Percentiles rank a stretch among this genome's conserved stretches.
These are phyloP conservation scores for Phanerochaete sordida DNA, from an alignment of 768 basidiomycete species.

Conservation along the genomic window DNA sequence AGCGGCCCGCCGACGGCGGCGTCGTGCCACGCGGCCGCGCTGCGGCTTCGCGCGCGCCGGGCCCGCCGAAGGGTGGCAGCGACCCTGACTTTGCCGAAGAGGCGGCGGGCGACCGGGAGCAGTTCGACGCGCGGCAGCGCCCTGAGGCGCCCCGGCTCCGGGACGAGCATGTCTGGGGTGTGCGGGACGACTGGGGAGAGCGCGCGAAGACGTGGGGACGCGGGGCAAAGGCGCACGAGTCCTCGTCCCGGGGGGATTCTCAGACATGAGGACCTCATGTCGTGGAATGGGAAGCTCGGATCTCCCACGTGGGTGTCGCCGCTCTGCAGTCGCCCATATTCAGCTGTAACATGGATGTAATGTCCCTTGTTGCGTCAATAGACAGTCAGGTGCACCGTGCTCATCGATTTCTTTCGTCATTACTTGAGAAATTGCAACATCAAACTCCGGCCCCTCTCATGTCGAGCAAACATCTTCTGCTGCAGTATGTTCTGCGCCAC, in stretches of 20 bases:
- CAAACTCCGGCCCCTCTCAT: neutral
- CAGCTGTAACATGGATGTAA: neutral
- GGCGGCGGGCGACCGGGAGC: slow-evolving; percentile 15
- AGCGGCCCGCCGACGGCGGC: slow-evolving; percentile 8
- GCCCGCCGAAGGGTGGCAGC: neutral
- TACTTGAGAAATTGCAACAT: neutral
- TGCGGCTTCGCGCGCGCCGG: neutral
- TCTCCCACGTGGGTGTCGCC: neutral
- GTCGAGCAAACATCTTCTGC: no score
- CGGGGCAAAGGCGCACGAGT: neutral
- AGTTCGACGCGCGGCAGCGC: slow-evolving; percentile 9
- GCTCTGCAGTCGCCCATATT: neutral
- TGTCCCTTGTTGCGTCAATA: neutral
- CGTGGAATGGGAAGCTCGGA: neutral
- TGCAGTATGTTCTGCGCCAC: neutral
- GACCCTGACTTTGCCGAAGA: slow-evolving; percentile 23
- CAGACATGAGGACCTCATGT: neutral
- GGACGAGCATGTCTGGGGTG: slow-evolving; percentile 36
- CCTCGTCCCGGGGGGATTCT: neutral
- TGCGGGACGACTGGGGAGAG: slow-evolving; percentile 35
- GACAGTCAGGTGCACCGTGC: neutral
- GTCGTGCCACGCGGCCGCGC: neutral
- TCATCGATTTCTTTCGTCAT: neutral
- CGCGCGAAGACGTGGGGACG: slow-evolving; percentile 6
- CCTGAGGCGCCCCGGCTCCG: slow-evolving; percentile 33